phyloP scores from a whole-genome alignment of 352 stramenopile genomes.

The Phytophthora ramorum region DNA sequence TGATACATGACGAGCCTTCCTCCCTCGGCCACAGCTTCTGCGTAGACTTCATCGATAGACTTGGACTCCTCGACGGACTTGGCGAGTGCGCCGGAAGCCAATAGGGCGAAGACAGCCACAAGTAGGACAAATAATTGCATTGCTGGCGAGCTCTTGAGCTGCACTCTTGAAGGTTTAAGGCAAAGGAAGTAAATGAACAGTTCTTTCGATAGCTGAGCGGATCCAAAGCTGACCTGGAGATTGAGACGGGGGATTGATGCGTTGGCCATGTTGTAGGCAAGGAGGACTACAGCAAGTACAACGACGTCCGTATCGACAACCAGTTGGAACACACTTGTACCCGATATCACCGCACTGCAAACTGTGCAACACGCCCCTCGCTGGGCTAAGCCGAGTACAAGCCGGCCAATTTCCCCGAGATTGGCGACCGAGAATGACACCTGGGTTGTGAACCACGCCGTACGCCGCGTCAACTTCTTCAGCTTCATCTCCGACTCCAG shows the following conservation, averaged over 20 bases:
- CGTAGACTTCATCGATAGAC: conserved; percentile 44
- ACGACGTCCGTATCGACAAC: conserved; percentile 68
- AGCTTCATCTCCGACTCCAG: no score
- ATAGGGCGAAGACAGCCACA: neutral
- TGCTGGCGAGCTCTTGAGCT: no score
- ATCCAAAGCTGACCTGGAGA: neutral
- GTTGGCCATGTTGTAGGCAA: neutral
- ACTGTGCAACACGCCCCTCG: conserved; percentile 59
- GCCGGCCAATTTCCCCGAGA: conserved; percentile 50
- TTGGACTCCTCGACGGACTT: conserved; percentile 33
- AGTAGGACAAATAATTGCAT: neutral
- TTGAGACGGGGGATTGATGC: neutral
- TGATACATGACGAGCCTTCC: conserved; percentile 54
- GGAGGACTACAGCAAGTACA: conserved; percentile 50
- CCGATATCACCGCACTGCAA: conserved; percentile 47
- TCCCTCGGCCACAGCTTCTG: conserved; percentile 45
- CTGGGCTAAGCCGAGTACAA: conserved; percentile 54
- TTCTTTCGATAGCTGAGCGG: neutral
- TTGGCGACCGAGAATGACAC: conserved; percentile 40
- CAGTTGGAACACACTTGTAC: conserved; percentile 52
- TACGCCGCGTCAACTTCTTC: conserved; percentile 44
- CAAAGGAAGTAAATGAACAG: neutral
- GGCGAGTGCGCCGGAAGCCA: neutral
- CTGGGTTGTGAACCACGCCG: conserved; percentile 43
- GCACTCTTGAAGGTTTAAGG: neutral